phyloP scores from a whole-genome alignment of 1,284 basidiomycete genomes.

The Bjerkandera adusta region DNA sequence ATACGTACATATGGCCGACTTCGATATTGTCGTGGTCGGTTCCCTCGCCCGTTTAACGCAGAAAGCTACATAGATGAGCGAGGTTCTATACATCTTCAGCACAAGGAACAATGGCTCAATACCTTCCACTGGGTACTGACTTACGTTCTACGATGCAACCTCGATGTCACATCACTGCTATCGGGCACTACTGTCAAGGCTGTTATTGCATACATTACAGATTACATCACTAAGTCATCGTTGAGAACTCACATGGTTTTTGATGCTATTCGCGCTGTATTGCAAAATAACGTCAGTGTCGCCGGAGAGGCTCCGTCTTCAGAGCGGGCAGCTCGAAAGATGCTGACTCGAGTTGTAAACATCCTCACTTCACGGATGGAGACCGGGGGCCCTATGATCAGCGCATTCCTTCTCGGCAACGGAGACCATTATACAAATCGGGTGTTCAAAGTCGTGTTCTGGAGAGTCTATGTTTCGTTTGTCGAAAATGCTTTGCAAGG shows the following conservation, averaged over 20 bases:
- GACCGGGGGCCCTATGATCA: too few species aligned
- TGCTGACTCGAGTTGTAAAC: conserved; percentile 25
- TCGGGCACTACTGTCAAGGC: conserved; percentile 14
- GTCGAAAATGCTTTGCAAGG: too few species aligned
- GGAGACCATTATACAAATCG: too few species aligned
- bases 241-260: conserved; percentile 8
- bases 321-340: too few species aligned
- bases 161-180: conserved; percentile 13
- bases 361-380: too few species aligned
- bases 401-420: too few species aligned
- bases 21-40: conserved; percentile 2
- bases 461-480: too few species aligned
- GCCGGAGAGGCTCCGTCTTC: too few species aligned
- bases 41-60: background rate
- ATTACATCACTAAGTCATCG: conserved; percentile 13
- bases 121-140: conserved; percentile 5
- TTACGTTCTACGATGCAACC: conserved; percentile 9
- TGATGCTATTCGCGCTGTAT: conserved; percentile 5
- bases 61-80: conserved; percentile 2
- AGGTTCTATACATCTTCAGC: conserved; percentile 6
- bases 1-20: background rate
- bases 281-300: background rate
- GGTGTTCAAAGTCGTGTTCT: too few species aligned
- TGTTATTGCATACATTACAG: conserved; percentile 14
- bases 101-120: conserved; percentile 12